Evolutionary conservation across 2,329 filamentous ascomycete genomes (phyloP).

Genomic region (Fusarium acutatum): DNA sequence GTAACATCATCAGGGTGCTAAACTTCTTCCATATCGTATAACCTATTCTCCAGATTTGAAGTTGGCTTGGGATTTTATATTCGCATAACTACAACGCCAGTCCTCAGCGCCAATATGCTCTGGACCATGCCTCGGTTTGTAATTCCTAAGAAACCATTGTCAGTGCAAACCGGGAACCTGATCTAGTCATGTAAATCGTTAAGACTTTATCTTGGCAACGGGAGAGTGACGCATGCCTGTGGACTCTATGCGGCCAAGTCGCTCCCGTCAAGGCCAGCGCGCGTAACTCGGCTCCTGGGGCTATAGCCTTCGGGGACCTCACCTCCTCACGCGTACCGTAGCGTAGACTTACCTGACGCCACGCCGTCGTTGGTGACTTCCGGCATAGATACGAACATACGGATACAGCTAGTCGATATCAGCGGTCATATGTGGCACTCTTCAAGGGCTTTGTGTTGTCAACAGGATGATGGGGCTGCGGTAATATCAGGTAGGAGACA

Average conservation of each 20-base stretch:
- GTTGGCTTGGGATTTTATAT: not conserved
- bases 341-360: not conserved
- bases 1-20: not conserved
- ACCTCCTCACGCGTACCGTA: not conserved
- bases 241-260: not conserved
- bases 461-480: not conserved
- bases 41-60: not conserved
- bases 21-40: too few relatives aligned
- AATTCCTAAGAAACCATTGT: accelerated
- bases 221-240: not conserved
- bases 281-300: not conserved
- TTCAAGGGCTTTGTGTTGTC: not conserved
- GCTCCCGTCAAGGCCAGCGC: not conserved
- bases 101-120: not conserved
- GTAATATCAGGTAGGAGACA: not conserved
- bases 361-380: not conserved
- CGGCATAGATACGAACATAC: not conserved
- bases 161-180: not conserved
- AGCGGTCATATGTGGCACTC: not conserved
- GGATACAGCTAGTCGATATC: not conserved
- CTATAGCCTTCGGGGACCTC: not conserved
- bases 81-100: not conserved
- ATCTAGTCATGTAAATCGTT: not conserved
- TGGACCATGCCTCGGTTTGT: not conserved
- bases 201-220: not conserved